Conservation (phyloP, 2,329 filamentous ascomycete species). For the Botrytis paeoniae region DNA sequence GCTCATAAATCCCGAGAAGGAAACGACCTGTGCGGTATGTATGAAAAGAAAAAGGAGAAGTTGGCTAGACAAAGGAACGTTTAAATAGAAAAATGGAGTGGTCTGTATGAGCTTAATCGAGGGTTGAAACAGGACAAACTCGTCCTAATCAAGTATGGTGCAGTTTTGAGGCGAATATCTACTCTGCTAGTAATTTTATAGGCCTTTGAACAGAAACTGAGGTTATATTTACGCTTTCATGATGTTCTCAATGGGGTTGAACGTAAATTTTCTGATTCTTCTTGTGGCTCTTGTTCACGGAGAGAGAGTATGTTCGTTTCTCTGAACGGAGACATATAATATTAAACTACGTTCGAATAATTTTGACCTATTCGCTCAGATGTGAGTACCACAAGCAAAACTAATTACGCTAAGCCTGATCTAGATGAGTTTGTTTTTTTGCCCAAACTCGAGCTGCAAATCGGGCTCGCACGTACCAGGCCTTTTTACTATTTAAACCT, state of each 20-base stretch:
- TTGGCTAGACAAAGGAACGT: background rate
- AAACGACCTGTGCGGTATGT: background rate
- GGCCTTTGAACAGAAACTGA: rapidly evolving
- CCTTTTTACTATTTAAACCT: background rate
- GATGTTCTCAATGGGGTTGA: background rate
- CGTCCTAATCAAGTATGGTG: background rate
- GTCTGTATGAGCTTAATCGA: background rate
- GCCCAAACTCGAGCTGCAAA: background rate
- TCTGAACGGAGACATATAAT: background rate
- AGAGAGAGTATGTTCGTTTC: too few species aligned
- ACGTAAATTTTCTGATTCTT: background rate
- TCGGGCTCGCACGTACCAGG: background rate
- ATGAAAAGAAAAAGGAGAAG: background rate
- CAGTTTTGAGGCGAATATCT: background rate
- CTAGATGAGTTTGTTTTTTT: background rate
- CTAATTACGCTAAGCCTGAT: background rate
- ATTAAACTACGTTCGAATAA: background rate
- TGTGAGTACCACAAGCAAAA: background rate
- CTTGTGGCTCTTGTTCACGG: too few species aligned
- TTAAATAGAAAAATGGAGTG: background rate
- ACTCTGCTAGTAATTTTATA: background rate
- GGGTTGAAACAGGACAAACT: background rate
- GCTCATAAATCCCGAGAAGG: too few species aligned
- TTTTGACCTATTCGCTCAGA: too few species aligned
- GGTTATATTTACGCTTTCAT: background rate